Base-by-base conservation (phyloP, 176 grass and related monocot genomes). In the Coix lacrymajobi region DNA sequence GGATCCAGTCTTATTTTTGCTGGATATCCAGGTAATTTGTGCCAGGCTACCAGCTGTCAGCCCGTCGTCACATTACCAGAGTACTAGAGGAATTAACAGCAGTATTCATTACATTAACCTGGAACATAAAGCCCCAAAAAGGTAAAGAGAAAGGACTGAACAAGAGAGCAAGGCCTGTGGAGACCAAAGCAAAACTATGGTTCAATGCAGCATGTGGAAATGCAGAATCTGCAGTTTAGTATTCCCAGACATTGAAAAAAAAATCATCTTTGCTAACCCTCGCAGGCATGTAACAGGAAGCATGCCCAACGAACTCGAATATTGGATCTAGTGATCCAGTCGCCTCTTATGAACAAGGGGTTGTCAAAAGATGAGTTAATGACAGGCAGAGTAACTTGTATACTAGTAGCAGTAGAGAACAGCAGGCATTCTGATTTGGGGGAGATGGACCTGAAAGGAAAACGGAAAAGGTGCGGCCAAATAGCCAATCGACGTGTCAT, bases 301-400 rank as follows among this genome's bases (percentile, higher is more conserved):
- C 25, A n/a, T 11, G 24, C 57, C 57, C 57, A n/a, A 8, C 24
- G 17, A 84, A 66, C 2, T 31, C 77, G n/a, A 57, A 81, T 51
- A 76, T 48, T 43, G 56, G 83, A 89, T 78, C 83, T 71, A 64
- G 31, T 71, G 83, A 89, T 77, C 83, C 64, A 63, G 14, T 71
- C 61, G 28, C 24, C 19, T 20, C 2, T 32, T 76, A 66, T 37
- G 3, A 82, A 62, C 64, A 38, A 40, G 25, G 4, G 8, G 17
- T 10, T 16, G 25, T 16, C 15, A 66, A 66, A 61, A 62, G 6
- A 43, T 3, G n/a, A 28, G 67, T 16, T 28, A 6, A 43, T 29
- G 3, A 69, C 66, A 33, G 79, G 13, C 31, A 12, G 31, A 80
- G 32, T 40, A 79, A 16, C 14, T 46, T 46, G 29, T 14, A 11